Evolutionary conservation across 345 rosid genomes (phyloP).

Genomic region (Sonneratia alba): DNA sequence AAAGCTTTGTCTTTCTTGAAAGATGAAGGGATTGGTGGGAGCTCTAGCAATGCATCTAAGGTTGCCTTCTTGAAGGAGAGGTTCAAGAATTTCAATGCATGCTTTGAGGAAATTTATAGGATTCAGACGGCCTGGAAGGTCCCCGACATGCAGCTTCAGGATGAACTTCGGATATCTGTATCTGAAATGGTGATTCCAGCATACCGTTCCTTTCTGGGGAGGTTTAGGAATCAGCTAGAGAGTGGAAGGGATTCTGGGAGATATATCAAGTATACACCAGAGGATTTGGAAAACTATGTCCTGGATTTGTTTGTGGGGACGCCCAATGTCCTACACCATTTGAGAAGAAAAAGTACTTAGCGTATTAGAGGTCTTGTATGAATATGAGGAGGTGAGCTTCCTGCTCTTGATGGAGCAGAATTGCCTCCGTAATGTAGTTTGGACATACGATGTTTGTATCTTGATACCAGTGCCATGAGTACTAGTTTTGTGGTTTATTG

Average conservation of each 20-base stretch:
- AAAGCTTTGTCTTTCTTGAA: constrained; percentile 66
- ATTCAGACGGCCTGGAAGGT: constrained; percentile 95
- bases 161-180: constrained; percentile 82
- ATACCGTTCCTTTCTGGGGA: constrained; percentile 76
- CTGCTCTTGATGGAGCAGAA: too few relatives aligned
- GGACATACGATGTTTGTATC: too few relatives aligned
- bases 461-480: too few relatives aligned
- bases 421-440: too few relatives aligned
- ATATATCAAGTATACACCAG: constrained; percentile 86
- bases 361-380: neutral
- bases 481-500: too few relatives aligned
- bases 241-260: constrained; percentile 78
- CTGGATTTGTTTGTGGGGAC: constrained; percentile 80
- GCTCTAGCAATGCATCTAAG: constrained; percentile 54
- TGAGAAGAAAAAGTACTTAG: constrained; percentile 62
- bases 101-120: constrained; percentile 83
- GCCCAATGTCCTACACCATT: constrained; percentile 68
- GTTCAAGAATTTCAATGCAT: constrained; percentile 75
- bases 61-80: constrained; percentile 71
- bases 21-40: constrained; percentile 67
- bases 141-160: constrained; percentile 85
- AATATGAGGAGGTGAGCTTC: too few relatives aligned
- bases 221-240: constrained; percentile 72
- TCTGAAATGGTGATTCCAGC: constrained; percentile 85
- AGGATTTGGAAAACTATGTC: constrained; percentile 75